phyloP scores from a whole-genome alignment of 257 asterid genomes.

The Solanum phureja region DNA sequence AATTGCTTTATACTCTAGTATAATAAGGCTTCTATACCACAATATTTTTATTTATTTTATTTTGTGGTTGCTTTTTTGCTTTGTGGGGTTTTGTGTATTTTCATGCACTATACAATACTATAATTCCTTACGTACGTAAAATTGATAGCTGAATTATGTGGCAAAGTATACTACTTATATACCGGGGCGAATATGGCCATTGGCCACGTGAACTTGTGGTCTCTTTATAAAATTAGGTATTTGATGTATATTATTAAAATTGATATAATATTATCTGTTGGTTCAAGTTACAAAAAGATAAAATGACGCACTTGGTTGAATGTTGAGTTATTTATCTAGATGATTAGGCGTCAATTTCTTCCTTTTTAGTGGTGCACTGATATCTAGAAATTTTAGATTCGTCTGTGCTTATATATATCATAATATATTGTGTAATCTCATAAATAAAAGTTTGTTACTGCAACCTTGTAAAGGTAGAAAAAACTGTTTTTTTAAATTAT shows the following conservation, averaged over 20 bases:
- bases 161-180: neutral
- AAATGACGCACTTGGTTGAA: neutral
- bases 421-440: neutral
- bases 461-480: neutral
- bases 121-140: slow-evolving; percentile 17
- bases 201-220: neutral
- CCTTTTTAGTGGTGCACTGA: neutral
- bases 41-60: neutral
- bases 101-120: slow-evolving; percentile 23
- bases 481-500: neutral
- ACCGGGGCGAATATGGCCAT: neutral
- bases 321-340: neutral
- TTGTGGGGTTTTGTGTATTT: slow-evolving; percentile 23
- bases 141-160: slow-evolving; percentile 1
- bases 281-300: neutral
- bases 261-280: neutral
- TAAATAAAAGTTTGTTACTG: neutral
- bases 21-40: neutral
- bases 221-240: neutral
- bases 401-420: neutral
- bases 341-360: neutral
- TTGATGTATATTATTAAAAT: neutral
- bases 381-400: neutral
- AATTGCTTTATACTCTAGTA: slow-evolving; percentile 17
- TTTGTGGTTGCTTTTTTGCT: slow-evolving; percentile 9